Conservation (phyloP, 2,329 filamentous ascomycete species). For the Microcyclosporella mali region DNA sequence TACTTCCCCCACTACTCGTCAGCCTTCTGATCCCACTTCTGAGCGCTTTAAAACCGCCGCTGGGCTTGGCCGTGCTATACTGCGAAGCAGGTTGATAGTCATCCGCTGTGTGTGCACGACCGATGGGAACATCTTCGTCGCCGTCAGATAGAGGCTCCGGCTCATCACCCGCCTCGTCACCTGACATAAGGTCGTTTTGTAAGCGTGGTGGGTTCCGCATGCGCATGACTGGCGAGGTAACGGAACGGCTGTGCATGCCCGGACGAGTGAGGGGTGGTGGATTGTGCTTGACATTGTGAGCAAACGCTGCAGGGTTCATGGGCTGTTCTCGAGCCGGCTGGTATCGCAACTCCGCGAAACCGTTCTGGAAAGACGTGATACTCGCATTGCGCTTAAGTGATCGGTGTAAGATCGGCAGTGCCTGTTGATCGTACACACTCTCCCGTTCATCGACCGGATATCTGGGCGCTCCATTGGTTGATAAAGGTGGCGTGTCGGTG, state of each 20-base stretch:
- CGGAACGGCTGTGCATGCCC: slow-evolving; percentile 69
- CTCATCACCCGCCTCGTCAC: slow-evolving; percentile 63
- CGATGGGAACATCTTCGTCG: slow-evolving; percentile 60
- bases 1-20: slow-evolving; percentile 49
- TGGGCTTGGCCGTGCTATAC: slow-evolving; percentile 28
- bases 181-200: slow-evolving; percentile 60
- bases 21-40: slow-evolving; percentile 56
- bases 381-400: slow-evolving; percentile 67
- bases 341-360: slow-evolving; percentile 67
- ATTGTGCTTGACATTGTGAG: slow-evolving; percentile 19
- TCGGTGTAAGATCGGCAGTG: slow-evolving; percentile 80
- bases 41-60: slow-evolving; percentile 38
- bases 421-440: slow-evolving; percentile 86
- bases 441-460: slow-evolving; percentile 52
- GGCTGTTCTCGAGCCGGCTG: slow-evolving; percentile 44
- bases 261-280: slow-evolving; percentile 46
- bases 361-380: slow-evolving; percentile 75
- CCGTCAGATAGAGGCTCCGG: slow-evolving; percentile 70
- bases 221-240: slow-evolving; percentile 68
- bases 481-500: slow-evolving; percentile 12
- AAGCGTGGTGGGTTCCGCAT: slow-evolving; percentile 42
- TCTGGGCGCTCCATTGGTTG: slow-evolving; percentile 12
- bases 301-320: slow-evolving; percentile 54
- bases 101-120: slow-evolving; percentile 29
- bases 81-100: slow-evolving; percentile 14